Conservation (phyloP, 495 filamentous ascomycete genomes). For the Penicillium argentinense region DNA sequence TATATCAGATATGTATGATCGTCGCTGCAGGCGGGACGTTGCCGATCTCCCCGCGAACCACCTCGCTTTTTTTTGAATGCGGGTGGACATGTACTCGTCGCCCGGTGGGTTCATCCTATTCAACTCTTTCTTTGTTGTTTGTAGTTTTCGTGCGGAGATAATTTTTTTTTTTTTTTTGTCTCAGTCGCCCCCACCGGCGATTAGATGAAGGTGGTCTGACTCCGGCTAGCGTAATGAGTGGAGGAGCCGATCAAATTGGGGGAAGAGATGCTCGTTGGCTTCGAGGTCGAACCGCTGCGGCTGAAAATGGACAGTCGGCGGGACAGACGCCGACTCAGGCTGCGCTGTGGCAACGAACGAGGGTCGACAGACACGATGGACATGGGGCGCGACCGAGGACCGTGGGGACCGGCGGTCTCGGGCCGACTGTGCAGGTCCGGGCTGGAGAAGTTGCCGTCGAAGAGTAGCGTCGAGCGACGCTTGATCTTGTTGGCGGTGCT, state of each 20-base stretch:
- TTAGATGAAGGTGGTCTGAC: slow-evolving; percentile 18
- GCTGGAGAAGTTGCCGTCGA: slow-evolving; percentile 15
- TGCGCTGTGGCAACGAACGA: slow-evolving; percentile 16
- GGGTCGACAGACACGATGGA: slow-evolving; percentile 31
- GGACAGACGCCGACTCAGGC: slow-evolving; percentile 31
- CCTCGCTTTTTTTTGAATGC: too few relatives aligned
- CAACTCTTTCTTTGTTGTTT: neutral
- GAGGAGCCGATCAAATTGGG: slow-evolving; percentile 43
- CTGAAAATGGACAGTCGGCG: slow-evolving; percentile 26
- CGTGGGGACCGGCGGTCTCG: slow-evolving; percentile 15
- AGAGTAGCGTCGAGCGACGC: slow-evolving; percentile 34
- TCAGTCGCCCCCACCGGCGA: neutral
- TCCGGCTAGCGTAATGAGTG: slow-evolving; percentile 23
- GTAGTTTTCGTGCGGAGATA: neutral
- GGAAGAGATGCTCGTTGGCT: slow-evolving; percentile 33
- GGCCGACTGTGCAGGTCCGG: slow-evolving; percentile 4
- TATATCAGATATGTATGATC: neutral
- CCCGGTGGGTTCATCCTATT: neutral
- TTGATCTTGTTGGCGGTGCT: slow-evolving; percentile 30
- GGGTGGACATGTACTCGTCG: neutral
- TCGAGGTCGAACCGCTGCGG: slow-evolving; percentile 13
- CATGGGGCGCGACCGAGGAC: slow-evolving; percentile 24
- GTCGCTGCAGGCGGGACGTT: slow-evolving; percentile 3
- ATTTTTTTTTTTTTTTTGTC: neutral
- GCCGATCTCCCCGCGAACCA: too few relatives aligned